Conservation (phyloP, 257 asterid species). For the Cynanchum wilfordii region DNA sequence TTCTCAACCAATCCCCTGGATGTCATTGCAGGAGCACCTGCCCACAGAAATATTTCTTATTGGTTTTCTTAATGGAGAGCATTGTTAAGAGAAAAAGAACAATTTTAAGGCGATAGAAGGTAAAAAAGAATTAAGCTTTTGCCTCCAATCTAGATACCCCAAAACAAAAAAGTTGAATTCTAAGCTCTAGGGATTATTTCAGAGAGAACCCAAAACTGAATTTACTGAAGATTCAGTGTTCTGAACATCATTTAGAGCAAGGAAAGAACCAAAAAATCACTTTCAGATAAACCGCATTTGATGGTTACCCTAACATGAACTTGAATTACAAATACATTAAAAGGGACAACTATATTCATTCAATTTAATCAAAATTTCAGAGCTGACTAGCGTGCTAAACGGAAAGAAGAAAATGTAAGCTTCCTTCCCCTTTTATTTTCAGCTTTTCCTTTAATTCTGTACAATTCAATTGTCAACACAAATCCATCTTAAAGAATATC, state of each 20-base stretch:
- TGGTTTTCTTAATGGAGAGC: background rate
- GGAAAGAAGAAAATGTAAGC: background rate
- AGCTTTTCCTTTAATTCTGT: background rate
- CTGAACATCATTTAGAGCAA: background rate
- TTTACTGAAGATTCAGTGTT: background rate
- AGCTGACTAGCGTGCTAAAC: background rate
- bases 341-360: background rate
- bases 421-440: background rate
- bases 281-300: background rate
- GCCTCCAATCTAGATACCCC: background rate
- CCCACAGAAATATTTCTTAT: background rate
- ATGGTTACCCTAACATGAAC: background rate
- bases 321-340: background rate
- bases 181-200: background rate
- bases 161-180: background rate
- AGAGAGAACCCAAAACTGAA: background rate
- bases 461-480: slow-evolving; percentile 3
- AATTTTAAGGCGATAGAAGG: background rate
- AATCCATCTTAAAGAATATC: background rate
- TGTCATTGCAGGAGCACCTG: slow-evolving; percentile 97
- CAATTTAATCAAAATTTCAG: too few species aligned
- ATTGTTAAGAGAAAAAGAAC: background rate
- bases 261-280: background rate
- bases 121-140: too few species aligned
- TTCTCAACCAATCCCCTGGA: slow-evolving; percentile 91